These are phyloP conservation scores for Phytopythium sindhum DNA, from an alignment of 352 stramenopile genomes.

Conservation along the genomic window DNA sequence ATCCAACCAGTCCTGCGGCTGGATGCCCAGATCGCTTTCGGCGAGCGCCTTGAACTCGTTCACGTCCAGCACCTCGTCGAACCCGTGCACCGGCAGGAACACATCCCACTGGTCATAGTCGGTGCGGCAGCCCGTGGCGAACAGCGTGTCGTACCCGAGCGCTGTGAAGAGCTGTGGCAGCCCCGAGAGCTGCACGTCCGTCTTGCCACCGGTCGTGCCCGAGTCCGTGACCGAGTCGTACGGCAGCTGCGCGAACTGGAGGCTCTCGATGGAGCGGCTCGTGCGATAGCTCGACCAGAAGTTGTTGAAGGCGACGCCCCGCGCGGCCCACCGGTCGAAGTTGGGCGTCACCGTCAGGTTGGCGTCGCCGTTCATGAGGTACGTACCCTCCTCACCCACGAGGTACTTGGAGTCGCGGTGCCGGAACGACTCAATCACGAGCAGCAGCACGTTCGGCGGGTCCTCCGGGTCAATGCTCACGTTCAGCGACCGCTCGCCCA, in stretches of 20 bases:
- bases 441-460: conserved; percentile 46
- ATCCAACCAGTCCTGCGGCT: conserved; percentile 26
- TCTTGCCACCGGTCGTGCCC: conserved; percentile 28
- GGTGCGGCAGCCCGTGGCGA: conserved; percentile 38
- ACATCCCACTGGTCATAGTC: conserved; percentile 48
- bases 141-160: conserved; percentile 47
- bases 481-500: conserved; percentile 37
- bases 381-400: conserved; percentile 24
- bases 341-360: conserved; percentile 47
- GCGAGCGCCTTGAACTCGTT: conserved; percentile 38
- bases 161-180: conserved; percentile 49
- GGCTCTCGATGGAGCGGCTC: conserved; percentile 53
- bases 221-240: conserved; percentile 36
- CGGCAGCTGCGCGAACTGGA: conserved; percentile 47
- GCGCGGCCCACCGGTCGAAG: conserved; percentile 47
- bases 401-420: conserved; percentile 53
- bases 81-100: conserved; percentile 48
- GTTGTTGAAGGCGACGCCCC: conserved; percentile 46
- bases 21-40: conserved; percentile 31
- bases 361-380: conserved; percentile 16
- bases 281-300: conserved; percentile 62
- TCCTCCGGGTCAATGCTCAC: conserved; percentile 27
- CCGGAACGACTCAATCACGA: conserved; percentile 54
- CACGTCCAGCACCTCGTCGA: conserved; percentile 37
- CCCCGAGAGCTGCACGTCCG: conserved; percentile 25